Conservation (phyloP, 805 yeast species). For the Starmerella kuoi region DNA sequence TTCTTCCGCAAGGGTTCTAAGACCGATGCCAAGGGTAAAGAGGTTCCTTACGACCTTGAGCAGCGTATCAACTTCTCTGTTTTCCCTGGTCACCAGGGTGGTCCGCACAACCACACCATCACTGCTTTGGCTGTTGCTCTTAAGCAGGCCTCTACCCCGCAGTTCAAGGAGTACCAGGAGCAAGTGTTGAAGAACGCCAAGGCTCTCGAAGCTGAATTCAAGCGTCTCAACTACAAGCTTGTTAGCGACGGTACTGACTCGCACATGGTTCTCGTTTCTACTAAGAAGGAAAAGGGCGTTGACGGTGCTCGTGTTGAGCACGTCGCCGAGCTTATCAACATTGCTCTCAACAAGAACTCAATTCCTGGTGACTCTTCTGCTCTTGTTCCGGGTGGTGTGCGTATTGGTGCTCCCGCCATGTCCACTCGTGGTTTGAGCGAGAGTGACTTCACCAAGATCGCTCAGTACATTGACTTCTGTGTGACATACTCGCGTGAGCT, state of each 20-base stretch:
- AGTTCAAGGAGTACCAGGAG: slow-evolving; percentile 78
- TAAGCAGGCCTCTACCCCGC: slow-evolving; percentile 85
- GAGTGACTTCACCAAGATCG: slow-evolving; percentile 72
- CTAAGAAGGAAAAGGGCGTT: slow-evolving; percentile 67
- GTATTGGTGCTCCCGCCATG: slow-evolving; percentile 99
- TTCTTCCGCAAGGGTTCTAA: slow-evolving; percentile 95
- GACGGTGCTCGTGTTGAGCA: slow-evolving; percentile 97
- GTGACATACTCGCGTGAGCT: slow-evolving; percentile 62
- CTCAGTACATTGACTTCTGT: slow-evolving; percentile 65
- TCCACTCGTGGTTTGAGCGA: slow-evolving; percentile 91
- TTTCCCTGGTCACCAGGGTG: slow-evolving; percentile 99
- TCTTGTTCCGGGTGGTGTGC: slow-evolving; percentile 89
- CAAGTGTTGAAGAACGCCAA: slow-evolving; percentile 84
- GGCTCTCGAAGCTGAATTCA: slow-evolving; percentile 64
- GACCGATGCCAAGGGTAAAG: slow-evolving; percentile 86
- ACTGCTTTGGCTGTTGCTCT: slow-evolving; percentile 95
- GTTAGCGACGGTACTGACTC: slow-evolving; percentile 96
- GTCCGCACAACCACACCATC: slow-evolving; percentile 98
- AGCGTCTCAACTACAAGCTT: slow-evolving; percentile 58
- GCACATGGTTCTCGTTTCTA: slow-evolving; percentile 84
- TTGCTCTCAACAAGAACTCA: slow-evolving; percentile 94
- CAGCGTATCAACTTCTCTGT: slow-evolving; percentile 93
- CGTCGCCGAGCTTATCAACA: slow-evolving; percentile 84
- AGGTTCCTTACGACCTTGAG: slow-evolving; percentile 80
- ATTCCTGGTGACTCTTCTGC: slow-evolving; percentile 97